Evolutionary conservation across 2,329 filamentous ascomycete genomes (phyloP).

Genomic region (Xylariomycetidae sp.): DNA sequence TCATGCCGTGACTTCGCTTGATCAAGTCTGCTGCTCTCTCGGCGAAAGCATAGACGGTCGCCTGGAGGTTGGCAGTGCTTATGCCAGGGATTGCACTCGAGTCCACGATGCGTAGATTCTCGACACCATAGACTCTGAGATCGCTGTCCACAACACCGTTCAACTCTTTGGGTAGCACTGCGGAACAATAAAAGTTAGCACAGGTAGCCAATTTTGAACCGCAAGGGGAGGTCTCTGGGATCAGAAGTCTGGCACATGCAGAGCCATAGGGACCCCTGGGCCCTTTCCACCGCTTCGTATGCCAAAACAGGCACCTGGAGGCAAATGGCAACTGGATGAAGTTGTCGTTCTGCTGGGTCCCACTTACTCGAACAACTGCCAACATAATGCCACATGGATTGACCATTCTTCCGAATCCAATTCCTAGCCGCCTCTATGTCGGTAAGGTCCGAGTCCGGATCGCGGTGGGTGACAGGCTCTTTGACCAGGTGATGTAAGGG

Average conservation of each 20-base stretch:
- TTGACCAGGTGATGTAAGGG: constrained; percentile 12
- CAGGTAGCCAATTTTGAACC: no score
- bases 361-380: constrained; percentile 26
- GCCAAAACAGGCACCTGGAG: no score
- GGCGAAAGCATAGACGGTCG: neutral
- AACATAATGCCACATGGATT: constrained; percentile 17
- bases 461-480: constrained; percentile 3
- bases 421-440: constrained; percentile 12
- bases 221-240: no score
- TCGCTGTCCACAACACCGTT: constrained; percentile 29
- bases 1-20: no score
- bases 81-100: neutral
- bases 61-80: neutral
- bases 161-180: constrained; percentile 26
- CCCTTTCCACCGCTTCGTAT: no score
- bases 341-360: no score
- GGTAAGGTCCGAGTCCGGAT: constrained; percentile 2
- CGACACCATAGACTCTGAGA: constrained; percentile 14
- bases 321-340: no score
- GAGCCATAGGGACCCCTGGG: no score
- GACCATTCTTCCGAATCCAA: constrained; percentile 7
- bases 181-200: no score
- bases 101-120: neutral
- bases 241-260: no score
- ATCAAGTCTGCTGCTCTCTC: neutral